Base-by-base conservation (phyloP, 768 basidiomycete species). In the Phlebiopsis flavidoalba region DNA sequence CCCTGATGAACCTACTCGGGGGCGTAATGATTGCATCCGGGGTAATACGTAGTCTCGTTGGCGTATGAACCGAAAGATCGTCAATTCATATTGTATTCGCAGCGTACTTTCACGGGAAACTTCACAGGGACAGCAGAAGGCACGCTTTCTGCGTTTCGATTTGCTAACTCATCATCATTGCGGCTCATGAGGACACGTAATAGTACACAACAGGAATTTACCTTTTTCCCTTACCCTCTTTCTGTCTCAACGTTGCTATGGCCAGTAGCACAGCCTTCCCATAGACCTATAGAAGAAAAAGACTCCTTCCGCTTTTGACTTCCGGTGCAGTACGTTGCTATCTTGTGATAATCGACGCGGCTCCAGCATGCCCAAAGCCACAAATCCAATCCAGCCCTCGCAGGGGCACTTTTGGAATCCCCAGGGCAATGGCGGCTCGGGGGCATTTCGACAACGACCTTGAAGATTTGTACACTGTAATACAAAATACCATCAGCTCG, bases 181-280 rank as follows among this genome's bases (percentile, higher is more conserved):
- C 53, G n/a, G 46, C 37, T 50, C 7, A 52, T 54, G 37, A 33
- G n/a, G 17, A 19, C 24, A 3, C 3, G 40, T 67, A n/a, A 52
- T 72, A 93, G 91, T 67, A n/a, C 91, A 93, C 72, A 92, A 92
- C n/a, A n/a, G 66, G 87, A 93, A n/a, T n/a, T 69, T 93, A 93
- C 73, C 71, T 93, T 52, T 92, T 88, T 76, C 87, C n/a, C n/a
- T n/a, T n/a, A n/a, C n/a, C n/a, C n/a, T n/a, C n/a, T n/a, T n/a
- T n/a, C n/a, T n/a, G n/a, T n/a, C n/a, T n/a, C n/a, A n/a, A n/a
- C n/a, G n/a, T n/a, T n/a, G n/a, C n/a, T n/a, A n/a, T n/a, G n/a
- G n/a, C n/a, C n/a, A n/a, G n/a, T n/a, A n/a, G n/a, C n/a, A n/a
- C 43, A 77, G 75, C 40, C 72, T 92, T 14, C 87, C 89, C 0